Evolutionary conservation across 2,329 filamentous ascomycete species (phyloP).

Genomic region (Colletotrichum endophyticum): DNA sequence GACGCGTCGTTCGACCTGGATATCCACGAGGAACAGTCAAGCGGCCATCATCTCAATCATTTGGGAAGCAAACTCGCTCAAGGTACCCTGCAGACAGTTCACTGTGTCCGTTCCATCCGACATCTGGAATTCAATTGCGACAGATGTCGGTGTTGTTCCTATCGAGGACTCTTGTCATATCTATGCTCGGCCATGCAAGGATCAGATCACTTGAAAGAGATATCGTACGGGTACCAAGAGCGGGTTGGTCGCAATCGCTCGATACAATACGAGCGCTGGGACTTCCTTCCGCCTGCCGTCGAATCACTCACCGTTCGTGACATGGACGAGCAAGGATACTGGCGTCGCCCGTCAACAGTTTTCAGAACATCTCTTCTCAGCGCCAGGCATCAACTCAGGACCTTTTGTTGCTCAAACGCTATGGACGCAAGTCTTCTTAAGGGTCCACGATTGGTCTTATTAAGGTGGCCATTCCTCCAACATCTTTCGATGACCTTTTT

Average conservation of each 20-base stretch:
- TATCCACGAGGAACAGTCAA: not conserved
- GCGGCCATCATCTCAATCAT: not conserved
- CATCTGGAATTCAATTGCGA: not conserved
- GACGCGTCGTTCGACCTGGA: not conserved
- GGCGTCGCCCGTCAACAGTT: not conserved
- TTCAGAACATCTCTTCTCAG: not conserved
- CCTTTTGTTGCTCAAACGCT: not conserved
- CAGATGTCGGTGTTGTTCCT: not conserved
- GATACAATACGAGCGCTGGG: not conserved
- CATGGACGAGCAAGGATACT: not conserved
- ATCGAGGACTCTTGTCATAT: not conserved
- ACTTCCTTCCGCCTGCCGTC: not conserved
- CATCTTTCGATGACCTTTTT: not conserved
- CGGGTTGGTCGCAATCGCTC: not conserved
- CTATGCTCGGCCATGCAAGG: not conserved
- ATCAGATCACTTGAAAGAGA: not conserved
- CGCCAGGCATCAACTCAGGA: not conserved
- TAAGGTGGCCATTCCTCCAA: not conserved
- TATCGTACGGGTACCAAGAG: not conserved
- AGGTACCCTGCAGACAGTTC: not conserved
- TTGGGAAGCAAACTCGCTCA: not conserved
- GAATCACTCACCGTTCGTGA: not conserved
- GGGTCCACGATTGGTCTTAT: not conserved
- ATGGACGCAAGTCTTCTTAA: not conserved
- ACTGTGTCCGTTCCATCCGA: not conserved